phyloP scores from a whole-genome alignment of 2,329 filamentous ascomycete species.

The Pochonia chlamydosporia region DNA sequence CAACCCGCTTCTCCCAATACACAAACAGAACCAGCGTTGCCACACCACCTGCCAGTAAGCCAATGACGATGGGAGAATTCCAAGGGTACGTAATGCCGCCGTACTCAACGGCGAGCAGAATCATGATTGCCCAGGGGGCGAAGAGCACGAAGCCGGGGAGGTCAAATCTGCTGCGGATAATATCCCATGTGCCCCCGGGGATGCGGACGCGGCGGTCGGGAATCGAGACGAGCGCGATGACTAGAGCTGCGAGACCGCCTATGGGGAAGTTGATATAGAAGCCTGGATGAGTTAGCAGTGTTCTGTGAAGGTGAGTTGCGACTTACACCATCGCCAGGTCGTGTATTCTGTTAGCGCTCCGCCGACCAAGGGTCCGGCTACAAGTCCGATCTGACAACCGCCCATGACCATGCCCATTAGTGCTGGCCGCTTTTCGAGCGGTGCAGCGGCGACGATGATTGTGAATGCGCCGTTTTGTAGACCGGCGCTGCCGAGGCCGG shows the following conservation, averaged over 20 bases:
- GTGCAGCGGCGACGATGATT: conserved; percentile 11
- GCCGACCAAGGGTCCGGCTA: conserved; percentile 37
- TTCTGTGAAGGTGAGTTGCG: background rate
- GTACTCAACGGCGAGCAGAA: conserved; percentile 40
- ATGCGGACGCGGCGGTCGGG: no score
- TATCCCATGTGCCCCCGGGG: no score
- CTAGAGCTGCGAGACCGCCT: conserved; percentile 27
- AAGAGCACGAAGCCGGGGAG: conserved; percentile 37
- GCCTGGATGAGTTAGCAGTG: conserved; percentile 14
- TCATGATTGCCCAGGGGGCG: conserved; percentile 32
- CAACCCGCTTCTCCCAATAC: conserved; percentile 33
- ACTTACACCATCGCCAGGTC: conserved; percentile 38
- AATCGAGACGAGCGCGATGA: conserved; percentile 24
- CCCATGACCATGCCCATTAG: conserved; percentile 13
- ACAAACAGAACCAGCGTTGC: conserved; percentile 27
- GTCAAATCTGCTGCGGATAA: conserved; percentile 41
- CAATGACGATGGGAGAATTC: conserved; percentile 29
- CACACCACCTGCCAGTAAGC: conserved; percentile 32
- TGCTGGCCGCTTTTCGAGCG: conserved; percentile 13
- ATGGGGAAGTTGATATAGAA: conserved; percentile 44
- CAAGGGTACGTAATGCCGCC: conserved; percentile 30
- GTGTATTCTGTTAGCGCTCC: conserved; percentile 30
- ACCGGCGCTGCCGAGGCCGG: conserved; percentile 14
- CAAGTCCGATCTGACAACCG: conserved; percentile 32
- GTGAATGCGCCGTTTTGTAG: conserved; percentile 14